Base-by-base conservation (phyloP, 1,284 basidiomycete species). In the Austropuccinia psidii region DNA sequence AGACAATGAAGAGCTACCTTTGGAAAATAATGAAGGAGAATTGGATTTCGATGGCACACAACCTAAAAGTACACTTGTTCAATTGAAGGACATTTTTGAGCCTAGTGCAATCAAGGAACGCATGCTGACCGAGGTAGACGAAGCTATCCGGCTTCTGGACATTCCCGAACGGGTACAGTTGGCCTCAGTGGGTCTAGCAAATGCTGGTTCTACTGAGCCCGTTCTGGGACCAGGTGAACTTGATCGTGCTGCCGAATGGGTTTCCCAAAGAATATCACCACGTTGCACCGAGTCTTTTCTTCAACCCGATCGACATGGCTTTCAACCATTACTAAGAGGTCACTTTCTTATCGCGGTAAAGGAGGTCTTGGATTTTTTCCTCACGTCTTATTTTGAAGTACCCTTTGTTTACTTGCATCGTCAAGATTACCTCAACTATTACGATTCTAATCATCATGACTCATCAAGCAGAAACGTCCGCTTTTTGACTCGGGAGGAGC, bases 121-220 rank as follows among this genome's bases (percentile, higher is more conserved):
- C 65, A 86, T 94, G 83, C 83, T 99, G 54, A 97, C 93, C 4
- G 92, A 95, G 76, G 93, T 93, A 76, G 96, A 99, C 81, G 91
- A 96, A 68, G 78, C 78, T 27, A 93, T 98, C 77, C 89, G 93
- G 69, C 87, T 86, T 24, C 87, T 88, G 79, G 96, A 98, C 82
- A 87, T 92, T 52, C 96, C 96, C 0, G 96, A 99, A 81, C 89
- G 96, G 60, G 93, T 97, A 87, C 96, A 98, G 81, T 86, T 98
- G 33, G 87, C 89, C 19, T 90, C 89, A n/a, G 91, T 90, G 31
- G 90, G 90, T 0, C 82, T 96, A 27, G 89, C 90, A 3, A 82
- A 84, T 15, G 76, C 79, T 70, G 87, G 88, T 21, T 80, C 88
- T 2, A 85, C 89, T 76, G 87, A 87, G 75, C 83, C 86, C 27